Conservation (phyloP, 768 basidiomycete species). For the Pleurotus tuoliensis region DNA sequence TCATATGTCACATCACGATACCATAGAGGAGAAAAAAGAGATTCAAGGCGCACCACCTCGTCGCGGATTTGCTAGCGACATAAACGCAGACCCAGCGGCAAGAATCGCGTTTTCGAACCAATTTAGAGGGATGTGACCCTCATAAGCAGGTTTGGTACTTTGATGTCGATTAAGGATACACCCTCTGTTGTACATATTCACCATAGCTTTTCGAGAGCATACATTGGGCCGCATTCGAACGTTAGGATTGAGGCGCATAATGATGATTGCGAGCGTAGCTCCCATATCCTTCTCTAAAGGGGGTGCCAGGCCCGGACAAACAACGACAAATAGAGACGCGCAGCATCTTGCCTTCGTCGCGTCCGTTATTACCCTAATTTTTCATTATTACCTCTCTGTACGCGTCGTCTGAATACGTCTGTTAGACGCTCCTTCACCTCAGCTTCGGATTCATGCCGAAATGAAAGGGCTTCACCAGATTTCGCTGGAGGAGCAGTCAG, state of each 20-base stretch:
- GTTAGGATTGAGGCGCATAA: background rate
- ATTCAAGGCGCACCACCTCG: slow-evolving; percentile 65
- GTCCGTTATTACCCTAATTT: no score
- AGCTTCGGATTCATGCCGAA: no score
- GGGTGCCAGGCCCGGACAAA: no score
- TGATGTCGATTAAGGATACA: slow-evolving; percentile 11
- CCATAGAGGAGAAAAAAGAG: background rate
- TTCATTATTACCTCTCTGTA: no score
- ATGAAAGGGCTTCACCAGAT: no score
- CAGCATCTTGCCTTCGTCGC: no score
- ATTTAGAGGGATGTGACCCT: slow-evolving; percentile 79
- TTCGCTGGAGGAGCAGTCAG: no score
- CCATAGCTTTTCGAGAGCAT: background rate
- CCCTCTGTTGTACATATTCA: background rate
- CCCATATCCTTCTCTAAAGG: no score
- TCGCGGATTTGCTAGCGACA: slow-evolving; percentile 76
- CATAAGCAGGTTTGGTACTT: slow-evolving; percentile 51
- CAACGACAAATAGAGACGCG: no score
- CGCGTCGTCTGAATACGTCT: no score
- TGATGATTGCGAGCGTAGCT: no score
- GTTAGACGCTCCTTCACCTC: no score
- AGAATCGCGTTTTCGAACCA: slow-evolving; percentile 82
- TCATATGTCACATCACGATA: background rate
- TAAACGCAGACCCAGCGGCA: slow-evolving; percentile 79
- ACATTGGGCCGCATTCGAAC: background rate